A percentile compares a stretch with the other conserved stretches of the same genome.
phyloP scores from a whole-genome alignment of 768 basidiomycete genomes.

The Sutorius australiensis region DNA sequence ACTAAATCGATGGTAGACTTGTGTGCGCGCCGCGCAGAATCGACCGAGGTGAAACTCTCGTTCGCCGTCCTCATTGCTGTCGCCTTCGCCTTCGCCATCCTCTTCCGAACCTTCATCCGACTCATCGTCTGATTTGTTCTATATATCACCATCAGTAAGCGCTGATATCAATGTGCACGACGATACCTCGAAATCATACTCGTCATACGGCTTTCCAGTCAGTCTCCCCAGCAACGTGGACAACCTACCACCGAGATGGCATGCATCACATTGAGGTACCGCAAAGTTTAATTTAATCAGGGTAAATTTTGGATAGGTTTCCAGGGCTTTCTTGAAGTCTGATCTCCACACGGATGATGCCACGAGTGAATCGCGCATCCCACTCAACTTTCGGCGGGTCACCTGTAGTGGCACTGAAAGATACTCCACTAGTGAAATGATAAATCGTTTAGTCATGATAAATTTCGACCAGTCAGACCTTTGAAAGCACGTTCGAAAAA shows the following conservation, averaged over 20 bases:
- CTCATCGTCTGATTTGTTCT: slow-evolving; percentile 23
- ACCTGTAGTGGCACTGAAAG: slow-evolving; percentile 67
- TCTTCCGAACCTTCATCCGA: slow-evolving; percentile 26
- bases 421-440: slow-evolving; percentile 47
- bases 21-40: slow-evolving; percentile 70
- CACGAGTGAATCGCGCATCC: slow-evolving; percentile 71
- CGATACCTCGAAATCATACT: slow-evolving; percentile 62
- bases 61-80: slow-evolving; percentile 8
- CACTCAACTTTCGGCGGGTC: slow-evolving; percentile 64
- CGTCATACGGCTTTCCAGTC: slow-evolving; percentile 67
- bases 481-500: slow-evolving; percentile 54
- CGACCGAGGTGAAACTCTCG: slow-evolving; percentile 65
- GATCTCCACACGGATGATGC: slow-evolving; percentile 82
- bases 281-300: slow-evolving; percentile 51
- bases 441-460: background rate
- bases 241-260: slow-evolving; percentile 66
- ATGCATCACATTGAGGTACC: slow-evolving; percentile 74
- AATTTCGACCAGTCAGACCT: slow-evolving; percentile 33
- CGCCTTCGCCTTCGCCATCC: slow-evolving; percentile 13
- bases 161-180: background rate
- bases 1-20: slow-evolving; percentile 64
- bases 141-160: background rate
- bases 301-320: slow-evolving; percentile 63
- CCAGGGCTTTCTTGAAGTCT: slow-evolving; percentile 60
- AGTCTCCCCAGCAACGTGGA: slow-evolving; percentile 63